A percentile compares a stretch with the other conserved stretches of the same genome.
Conservation (phyloP, 768 basidiomycete species). For the Scleroderma bovista region DNA sequence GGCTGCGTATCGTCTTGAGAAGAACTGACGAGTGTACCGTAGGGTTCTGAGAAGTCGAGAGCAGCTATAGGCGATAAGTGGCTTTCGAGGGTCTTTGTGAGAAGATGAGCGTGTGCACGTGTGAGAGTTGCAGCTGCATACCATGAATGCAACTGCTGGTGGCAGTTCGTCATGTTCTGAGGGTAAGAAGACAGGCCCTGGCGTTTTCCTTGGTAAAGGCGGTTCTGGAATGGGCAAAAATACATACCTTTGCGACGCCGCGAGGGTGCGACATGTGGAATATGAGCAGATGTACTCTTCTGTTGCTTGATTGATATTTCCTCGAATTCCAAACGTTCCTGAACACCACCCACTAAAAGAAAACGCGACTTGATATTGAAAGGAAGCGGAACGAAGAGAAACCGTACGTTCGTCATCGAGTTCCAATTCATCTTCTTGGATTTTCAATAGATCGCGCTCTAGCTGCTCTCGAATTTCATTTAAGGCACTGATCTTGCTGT, state of each 20-base stretch:
- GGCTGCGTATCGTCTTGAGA: conserved; percentile 83
- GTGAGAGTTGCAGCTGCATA: conserved; percentile 25
- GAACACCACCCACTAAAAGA: conserved; percentile 76
- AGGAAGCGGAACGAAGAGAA: neutral
- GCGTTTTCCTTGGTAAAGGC: conserved; percentile 5
- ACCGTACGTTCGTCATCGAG: conserved; percentile 90
- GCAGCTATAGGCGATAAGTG: conserved; percentile 81
- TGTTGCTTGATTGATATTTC: conserved; percentile 34
- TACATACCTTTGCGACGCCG: conserved; percentile 29
- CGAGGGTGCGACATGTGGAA: conserved; percentile 20
- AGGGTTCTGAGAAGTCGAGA: conserved; percentile 95
- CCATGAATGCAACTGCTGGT: conserved; percentile 95
- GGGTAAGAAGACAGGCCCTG: conserved; percentile 92
- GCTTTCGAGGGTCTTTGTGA: conserved; percentile 67
- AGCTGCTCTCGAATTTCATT: conserved; percentile 76
- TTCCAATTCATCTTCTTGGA: conserved; percentile 95
- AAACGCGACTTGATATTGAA: conserved; percentile 4
- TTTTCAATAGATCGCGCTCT: conserved; percentile 73
- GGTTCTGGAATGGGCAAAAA: neutral
- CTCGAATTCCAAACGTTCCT: conserved; percentile 76
- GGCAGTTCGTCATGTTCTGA: conserved; percentile 97
- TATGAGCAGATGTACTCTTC: conserved; percentile 8
- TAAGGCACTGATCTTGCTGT: conserved; percentile 81
- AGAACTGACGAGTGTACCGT: conserved; percentile 87
- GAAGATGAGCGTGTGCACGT: conserved; percentile 8